Conservation (phyloP, 2,329 filamentous ascomycete species). For the Corinectria fuckeliana region DNA sequence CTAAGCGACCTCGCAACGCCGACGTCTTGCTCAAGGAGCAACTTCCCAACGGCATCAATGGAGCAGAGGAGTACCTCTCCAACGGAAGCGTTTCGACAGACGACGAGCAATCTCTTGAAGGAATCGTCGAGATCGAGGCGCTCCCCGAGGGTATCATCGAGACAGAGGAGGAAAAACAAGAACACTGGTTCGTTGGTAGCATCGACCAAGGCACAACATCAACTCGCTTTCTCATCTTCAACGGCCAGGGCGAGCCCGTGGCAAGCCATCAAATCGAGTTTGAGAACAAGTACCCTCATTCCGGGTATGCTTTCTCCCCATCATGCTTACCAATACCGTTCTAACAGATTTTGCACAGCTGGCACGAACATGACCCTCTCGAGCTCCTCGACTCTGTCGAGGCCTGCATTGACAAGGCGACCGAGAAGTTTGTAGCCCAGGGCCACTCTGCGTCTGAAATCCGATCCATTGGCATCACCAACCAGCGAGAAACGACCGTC, state of each 20-base stretch:
- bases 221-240: conserved; percentile 89
- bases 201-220: conserved; percentile 94
- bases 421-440: conserved; percentile 71
- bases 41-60: conserved; percentile 37
- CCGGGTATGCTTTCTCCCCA: conserved; percentile 68
- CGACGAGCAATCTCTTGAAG: background rate
- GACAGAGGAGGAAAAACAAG: conserved; percentile 41
- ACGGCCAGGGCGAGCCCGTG: conserved; percentile 77
- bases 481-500: conserved; percentile 87
- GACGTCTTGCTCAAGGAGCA: conserved; percentile 29
- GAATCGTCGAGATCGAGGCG: background rate
- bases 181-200: conserved; percentile 77
- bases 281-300: conserved; percentile 80
- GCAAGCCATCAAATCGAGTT: conserved; percentile 89
- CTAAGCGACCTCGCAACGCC: conserved; percentile 33
- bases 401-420: conserved; percentile 79
- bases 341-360: conserved; percentile 57
- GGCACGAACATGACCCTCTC: conserved; percentile 87
- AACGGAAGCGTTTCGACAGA: background rate
- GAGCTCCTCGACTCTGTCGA: conserved; percentile 79
- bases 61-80: conserved; percentile 35
- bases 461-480: conserved; percentile 83
- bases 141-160: conserved; percentile 42
- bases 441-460: conserved; percentile 74
- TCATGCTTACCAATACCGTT: background rate